Evolutionary conservation across 1,139 yeast genomes (phyloP).

Genomic region (Pichia kudriavzevii): DNA sequence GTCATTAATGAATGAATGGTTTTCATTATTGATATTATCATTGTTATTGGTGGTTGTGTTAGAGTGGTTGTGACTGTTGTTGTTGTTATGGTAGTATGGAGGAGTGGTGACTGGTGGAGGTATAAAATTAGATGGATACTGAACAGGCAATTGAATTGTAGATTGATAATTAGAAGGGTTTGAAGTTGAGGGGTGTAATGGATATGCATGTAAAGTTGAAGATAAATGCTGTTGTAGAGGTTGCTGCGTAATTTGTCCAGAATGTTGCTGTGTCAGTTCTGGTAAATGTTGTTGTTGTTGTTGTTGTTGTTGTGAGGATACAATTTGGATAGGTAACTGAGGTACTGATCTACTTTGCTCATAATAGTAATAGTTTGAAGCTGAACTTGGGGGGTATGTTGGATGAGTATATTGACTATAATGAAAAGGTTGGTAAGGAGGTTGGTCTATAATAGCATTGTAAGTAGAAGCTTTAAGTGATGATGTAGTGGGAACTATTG

Average conservation of each 20-base stretch:
- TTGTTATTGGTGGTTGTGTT: background rate
- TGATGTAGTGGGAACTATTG: too few relatives aligned
- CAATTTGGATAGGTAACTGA: background rate
- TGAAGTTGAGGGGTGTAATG: background rate
- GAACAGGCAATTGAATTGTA: too few relatives aligned
- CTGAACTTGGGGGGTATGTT: too few relatives aligned
- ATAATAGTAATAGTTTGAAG: too few relatives aligned
- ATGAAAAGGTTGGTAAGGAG: too few relatives aligned
- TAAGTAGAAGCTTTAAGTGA: too few relatives aligned
- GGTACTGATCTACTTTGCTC: slow-evolving; percentile 2
- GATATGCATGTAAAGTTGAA: background rate
- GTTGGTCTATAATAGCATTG: too few relatives aligned
- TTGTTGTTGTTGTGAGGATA: slow-evolving; percentile 2
- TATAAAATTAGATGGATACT: background rate
- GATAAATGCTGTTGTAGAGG: background rate
- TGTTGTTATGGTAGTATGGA: background rate
- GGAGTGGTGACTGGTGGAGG: background rate
- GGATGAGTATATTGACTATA: too few relatives aligned
- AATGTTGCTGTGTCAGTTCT: background rate
- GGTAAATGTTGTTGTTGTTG: slow-evolving; percentile 1
- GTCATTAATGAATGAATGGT: too few relatives aligned
- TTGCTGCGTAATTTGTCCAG: background rate
- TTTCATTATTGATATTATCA: background rate
- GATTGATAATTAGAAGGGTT: too few relatives aligned
- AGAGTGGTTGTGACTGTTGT: background rate